Evolutionary conservation across 2,329 filamentous ascomycete species (phyloP).

Genomic region (Cladophialophora bantiana): DNA sequence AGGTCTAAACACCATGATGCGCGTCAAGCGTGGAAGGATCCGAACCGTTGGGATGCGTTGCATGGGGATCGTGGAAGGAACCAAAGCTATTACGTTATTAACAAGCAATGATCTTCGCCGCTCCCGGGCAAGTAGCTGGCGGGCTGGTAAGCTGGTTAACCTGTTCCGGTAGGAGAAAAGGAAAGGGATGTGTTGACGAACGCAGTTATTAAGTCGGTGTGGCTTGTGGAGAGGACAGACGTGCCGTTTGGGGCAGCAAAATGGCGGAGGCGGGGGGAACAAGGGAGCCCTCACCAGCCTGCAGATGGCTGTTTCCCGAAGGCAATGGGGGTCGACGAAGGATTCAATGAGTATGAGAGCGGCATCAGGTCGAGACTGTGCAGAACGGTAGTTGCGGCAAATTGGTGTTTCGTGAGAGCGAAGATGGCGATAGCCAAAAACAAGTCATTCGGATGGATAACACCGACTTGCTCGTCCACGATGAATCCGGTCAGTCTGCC

Average conservation of each 20-base stretch:
- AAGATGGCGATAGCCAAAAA: background rate
- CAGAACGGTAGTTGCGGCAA: too few species aligned
- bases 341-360: too few species aligned
- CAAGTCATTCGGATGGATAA: background rate
- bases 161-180: background rate
- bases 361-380: too few species aligned
- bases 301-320: too few species aligned
- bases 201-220: background rate
- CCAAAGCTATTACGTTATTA: background rate
- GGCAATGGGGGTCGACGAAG: too few species aligned
- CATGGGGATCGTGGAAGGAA: background rate
- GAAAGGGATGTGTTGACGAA: background rate
- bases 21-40: background rate
- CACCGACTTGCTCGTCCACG: background rate
- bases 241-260: too few species aligned
- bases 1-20: background rate
- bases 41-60: background rate
- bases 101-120: background rate
- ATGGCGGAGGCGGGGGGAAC: too few species aligned
- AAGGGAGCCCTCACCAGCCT: too few species aligned
- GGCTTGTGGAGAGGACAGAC: too few species aligned
- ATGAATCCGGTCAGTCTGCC: background rate
- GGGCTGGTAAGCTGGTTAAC: background rate
- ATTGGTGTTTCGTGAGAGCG: too few species aligned
- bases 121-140: background rate